Evolutionary conservation across 768 basidiomycete species (phyloP).

Genomic region (Baorangia bicolor): DNA sequence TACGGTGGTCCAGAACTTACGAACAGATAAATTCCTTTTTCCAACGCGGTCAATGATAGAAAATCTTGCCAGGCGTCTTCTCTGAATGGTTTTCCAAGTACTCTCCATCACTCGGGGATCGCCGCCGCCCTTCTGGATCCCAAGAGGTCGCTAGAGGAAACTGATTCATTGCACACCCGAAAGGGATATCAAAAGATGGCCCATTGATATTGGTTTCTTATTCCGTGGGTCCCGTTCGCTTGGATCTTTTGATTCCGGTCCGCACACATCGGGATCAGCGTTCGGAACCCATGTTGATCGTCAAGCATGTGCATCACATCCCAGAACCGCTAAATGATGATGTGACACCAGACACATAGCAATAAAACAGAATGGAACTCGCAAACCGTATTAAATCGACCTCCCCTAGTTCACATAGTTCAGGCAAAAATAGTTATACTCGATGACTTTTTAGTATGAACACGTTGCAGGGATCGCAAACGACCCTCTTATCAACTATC

Average conservation of each 20-base stretch:
- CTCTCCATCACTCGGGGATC: neutral
- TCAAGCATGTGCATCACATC: slow-evolving; percentile 1
- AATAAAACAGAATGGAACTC: neutral
- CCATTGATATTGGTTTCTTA: neutral
- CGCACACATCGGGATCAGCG: slow-evolving; percentile 6
- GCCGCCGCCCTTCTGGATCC: neutral
- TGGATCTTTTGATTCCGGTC: neutral
- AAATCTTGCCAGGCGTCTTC: neutral
- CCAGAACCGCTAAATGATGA: neutral
- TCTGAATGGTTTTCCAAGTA: neutral
- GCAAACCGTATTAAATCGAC: neutral
- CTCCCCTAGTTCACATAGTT: neutral
- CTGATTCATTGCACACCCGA: neutral
- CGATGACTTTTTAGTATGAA: neutral
- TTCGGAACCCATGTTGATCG: neutral
- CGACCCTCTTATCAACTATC: slow-evolving; percentile 24
- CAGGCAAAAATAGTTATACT: neutral
- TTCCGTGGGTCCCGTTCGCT: neutral
- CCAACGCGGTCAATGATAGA: neutral
- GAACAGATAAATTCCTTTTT: neutral
- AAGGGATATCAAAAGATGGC: neutral
- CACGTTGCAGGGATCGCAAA: neutral
- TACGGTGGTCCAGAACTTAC: slow-evolving; percentile 4
- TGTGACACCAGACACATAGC: neutral
- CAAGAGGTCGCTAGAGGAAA: neutral